Evolutionary conservation across 768 basidiomycete genomes (phyloP).

Genomic region (Naganishia friedmannii): DNA sequence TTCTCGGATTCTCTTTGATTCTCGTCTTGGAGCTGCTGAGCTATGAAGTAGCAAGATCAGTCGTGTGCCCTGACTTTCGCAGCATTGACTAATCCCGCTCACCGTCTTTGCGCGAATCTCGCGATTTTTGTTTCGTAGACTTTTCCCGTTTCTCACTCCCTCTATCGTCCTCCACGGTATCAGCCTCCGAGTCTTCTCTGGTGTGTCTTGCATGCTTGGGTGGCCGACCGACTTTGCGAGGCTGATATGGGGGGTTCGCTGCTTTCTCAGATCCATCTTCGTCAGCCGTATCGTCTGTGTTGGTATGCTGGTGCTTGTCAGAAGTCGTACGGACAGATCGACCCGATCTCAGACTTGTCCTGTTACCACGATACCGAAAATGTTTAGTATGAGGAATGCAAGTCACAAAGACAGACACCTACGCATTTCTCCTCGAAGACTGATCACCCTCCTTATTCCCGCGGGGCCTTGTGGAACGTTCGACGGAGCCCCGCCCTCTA

Average conservation of each 20-base stretch:
- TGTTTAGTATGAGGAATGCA: too few species aligned
- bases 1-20: constrained; percentile 10
- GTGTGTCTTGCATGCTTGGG: not conserved
- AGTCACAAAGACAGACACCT: not conserved
- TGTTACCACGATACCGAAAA: not conserved
- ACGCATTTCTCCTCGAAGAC: constrained; percentile 4
- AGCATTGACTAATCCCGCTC: not conserved
- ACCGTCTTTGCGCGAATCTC: constrained; percentile 16
- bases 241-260: not conserved
- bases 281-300: constrained; percentile 11
- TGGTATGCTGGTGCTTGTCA: constrained; percentile 12
- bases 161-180: constrained; percentile 8
- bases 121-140: constrained; percentile 2
- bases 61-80: not conserved
- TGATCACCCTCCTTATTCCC: constrained; percentile 6
- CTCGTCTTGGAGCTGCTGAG: constrained; percentile 24
- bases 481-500: not conserved
- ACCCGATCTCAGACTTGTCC: constrained; percentile 10
- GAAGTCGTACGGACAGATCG: not conserved
- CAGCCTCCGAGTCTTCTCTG: not conserved
- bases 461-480: not conserved
- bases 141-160: constrained; percentile 10
- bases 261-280: constrained; percentile 13
- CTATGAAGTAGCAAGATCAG: constrained; percentile 3
- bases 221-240: constrained; percentile 4